Conservation (phyloP, 2,329 filamentous ascomycete genomes). For the Mycogone perniciosa region DNA sequence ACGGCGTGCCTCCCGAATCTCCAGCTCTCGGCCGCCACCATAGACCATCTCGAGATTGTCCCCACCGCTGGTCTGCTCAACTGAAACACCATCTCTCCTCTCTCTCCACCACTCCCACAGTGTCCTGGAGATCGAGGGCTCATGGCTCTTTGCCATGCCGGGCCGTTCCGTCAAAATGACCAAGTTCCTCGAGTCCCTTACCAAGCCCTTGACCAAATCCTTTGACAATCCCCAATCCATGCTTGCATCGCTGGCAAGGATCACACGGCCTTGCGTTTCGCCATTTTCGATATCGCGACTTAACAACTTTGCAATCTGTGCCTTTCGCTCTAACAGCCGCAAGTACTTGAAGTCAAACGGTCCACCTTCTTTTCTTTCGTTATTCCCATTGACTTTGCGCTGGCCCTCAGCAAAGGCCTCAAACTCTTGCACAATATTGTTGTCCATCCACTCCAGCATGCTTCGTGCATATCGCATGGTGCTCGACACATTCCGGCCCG, state of each 20-base stretch:
- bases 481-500: conserved; percentile 77
- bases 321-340: conserved; percentile 73
- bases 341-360: conserved; percentile 90
- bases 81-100: conserved; percentile 54
- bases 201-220: conserved; percentile 67
- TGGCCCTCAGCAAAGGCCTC: conserved; percentile 60
- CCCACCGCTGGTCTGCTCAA: conserved; percentile 47
- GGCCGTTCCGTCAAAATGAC: conserved; percentile 79
- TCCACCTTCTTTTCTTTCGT: conserved; percentile 51
- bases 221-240: conserved; percentile 94
- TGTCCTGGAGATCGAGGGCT: conserved; percentile 60
- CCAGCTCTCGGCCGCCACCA: conserved; percentile 55
- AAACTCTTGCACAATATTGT: conserved; percentile 86
- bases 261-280: conserved; percentile 57
- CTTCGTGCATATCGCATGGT: conserved; percentile 88
- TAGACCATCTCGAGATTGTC: conserved; percentile 62
- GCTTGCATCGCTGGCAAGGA: conserved; percentile 83
- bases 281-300: conserved; percentile 39
- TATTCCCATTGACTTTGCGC: conserved; percentile 38
- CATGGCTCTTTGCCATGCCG: conserved; percentile 31
- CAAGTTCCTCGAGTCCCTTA: conserved; percentile 71
- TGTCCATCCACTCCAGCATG: conserved; percentile 99
- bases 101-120: conserved; percentile 79
- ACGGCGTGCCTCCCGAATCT: conserved; percentile 54
- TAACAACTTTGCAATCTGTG: conserved; percentile 67